Conservation (phyloP, 192 early-diverging fungal genomes). For the Coemansia sp. region DNA sequence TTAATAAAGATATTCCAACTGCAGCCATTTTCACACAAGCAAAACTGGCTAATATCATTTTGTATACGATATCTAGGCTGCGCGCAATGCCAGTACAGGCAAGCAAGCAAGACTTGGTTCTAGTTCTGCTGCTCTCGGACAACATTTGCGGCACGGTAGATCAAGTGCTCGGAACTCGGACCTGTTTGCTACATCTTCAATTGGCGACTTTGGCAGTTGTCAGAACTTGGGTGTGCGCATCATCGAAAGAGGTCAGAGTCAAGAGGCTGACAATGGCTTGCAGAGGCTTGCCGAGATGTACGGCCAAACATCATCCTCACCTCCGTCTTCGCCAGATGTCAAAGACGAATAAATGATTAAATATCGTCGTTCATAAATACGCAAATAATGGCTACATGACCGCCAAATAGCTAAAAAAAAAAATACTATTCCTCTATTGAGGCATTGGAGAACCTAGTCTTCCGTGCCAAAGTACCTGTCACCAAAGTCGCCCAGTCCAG, state of each 20-base stretch:
- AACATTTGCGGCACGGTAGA: conserved; percentile 14
- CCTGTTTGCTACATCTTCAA: conserved; percentile 27
- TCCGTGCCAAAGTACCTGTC: conserved; percentile 89
- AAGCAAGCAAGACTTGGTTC: not conserved
- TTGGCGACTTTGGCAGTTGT: conserved; percentile 6
- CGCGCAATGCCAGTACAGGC: not conserved
- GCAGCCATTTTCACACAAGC: conserved; percentile 55
- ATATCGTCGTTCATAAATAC: not conserved
- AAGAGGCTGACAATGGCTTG: not conserved
- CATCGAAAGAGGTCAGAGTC: not conserved
- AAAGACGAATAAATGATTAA: not conserved
- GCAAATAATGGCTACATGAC: not conserved
- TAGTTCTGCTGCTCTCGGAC: conserved; percentile 2
- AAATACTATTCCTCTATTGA: not conserved
- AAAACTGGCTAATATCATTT: conserved; percentile 29
- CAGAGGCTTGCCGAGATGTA: not conserved
- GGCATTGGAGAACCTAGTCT: conserved; percentile 21
- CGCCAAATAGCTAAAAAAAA: not conserved
- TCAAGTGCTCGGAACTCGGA: not conserved
- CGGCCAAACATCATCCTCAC: not conserved
- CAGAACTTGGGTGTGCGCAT: conserved; percentile 17
- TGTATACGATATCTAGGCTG: conserved; percentile 59
- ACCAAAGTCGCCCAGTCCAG: conserved; percentile 93
- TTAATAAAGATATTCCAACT: conserved; percentile 46
- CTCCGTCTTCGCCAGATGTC: not conserved